A percentile compares a stretch with the other conserved stretches of the same genome.
Evolutionary conservation across 352 stramenopile genomes (phyloP).

Genomic region (Phytopythium chamaehyphon): DNA sequence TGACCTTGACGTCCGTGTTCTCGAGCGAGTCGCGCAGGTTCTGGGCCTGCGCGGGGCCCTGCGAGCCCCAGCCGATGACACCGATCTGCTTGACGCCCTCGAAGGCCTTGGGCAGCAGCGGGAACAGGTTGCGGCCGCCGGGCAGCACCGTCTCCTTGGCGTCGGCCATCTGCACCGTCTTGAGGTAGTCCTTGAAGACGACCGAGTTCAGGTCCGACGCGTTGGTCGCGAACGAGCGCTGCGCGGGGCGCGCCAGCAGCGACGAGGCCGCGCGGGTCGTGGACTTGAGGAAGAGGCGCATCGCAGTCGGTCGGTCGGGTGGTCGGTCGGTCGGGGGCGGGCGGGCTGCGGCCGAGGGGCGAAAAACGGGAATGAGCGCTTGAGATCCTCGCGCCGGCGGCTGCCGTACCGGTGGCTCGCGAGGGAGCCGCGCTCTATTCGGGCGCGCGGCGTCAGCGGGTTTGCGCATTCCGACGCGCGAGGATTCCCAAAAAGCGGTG

Average conservation of each 20-base stretch:
- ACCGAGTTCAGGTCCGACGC: conserved; percentile 52
- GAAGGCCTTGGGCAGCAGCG: conserved; percentile 94
- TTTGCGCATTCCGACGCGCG: conserved; percentile 11
- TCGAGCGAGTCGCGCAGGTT: conserved; percentile 97
- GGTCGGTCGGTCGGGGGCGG: neutral
- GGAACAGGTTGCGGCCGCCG: conserved; percentile 92
- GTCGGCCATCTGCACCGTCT: conserved; percentile 77
- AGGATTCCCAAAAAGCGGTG: too few species aligned
- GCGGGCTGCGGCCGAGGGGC: conserved; percentile 8
- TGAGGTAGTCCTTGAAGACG: conserved; percentile 72
- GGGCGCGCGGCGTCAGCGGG: neutral
- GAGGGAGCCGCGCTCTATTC: conserved; percentile 1
- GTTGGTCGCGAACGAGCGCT: conserved; percentile 56
- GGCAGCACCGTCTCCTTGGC: conserved; percentile 71
- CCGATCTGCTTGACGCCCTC: conserved; percentile 96
- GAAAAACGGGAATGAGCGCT: conserved; percentile 28
- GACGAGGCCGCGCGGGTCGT: conserved; percentile 35
- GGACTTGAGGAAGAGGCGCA: conserved; percentile 68
- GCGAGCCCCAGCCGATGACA: conserved; percentile 97
- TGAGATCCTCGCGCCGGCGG: neutral
- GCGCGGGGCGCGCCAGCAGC: conserved; percentile 24
- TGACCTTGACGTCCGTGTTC: conserved; percentile 86
- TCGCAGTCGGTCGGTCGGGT: conserved; percentile 7
- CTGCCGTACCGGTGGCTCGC: conserved; percentile 2
- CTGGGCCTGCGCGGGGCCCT: conserved; percentile 96